Conservation (phyloP, 2,329 filamentous ascomycete species). For the Pyrenophora tritici-repentis region DNA sequence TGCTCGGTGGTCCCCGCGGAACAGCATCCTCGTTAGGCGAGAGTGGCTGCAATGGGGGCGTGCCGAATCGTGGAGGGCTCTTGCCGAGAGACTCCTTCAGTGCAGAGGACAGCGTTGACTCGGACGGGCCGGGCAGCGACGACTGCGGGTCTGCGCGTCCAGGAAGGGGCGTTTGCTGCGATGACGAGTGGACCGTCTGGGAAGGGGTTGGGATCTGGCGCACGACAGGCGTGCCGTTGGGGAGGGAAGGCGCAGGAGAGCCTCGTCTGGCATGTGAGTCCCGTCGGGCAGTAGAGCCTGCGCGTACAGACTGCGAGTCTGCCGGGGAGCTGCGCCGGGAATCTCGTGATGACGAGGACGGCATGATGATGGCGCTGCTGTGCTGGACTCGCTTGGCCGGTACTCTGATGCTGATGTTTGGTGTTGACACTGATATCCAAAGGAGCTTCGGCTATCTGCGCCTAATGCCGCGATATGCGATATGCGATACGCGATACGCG, state of each 20-base stretch:
- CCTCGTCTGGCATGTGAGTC: slow-evolving; percentile 59
- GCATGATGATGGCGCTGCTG: slow-evolving; percentile 10
- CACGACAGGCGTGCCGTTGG: slow-evolving; percentile 53
- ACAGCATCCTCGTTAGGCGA: slow-evolving; percentile 59
- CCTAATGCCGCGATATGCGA: slow-evolving; percentile 23
- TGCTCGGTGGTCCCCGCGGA: slow-evolving; percentile 64
- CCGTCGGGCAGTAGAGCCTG: slow-evolving; percentile 59
- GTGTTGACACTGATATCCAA: background rate
- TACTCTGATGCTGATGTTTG: no score
- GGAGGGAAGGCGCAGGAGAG: slow-evolving; percentile 58
- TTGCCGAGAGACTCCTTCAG: slow-evolving; percentile 74
- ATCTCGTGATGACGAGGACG: slow-evolving; percentile 31
- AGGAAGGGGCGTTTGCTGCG: slow-evolving; percentile 65
- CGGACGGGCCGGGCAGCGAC: slow-evolving; percentile 74
- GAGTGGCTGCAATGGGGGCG: slow-evolving; percentile 57
- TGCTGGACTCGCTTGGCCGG: no score
- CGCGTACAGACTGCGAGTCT: slow-evolving; percentile 51
- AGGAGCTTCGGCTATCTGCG: slow-evolving; percentile 27
- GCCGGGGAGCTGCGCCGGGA: slow-evolving; percentile 37
- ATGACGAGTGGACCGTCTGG: slow-evolving; percentile 50
- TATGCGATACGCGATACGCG: slow-evolving; percentile 6
- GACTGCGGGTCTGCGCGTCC: slow-evolving; percentile 61
- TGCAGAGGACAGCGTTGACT: slow-evolving; percentile 88
- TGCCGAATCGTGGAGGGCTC: slow-evolving; percentile 70
- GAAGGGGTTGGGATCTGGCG: slow-evolving; percentile 57